These are phyloP conservation scores for Casuarina cunninghamiana DNA, from an alignment of 306 rosid species.

Conservation along the genomic window DNA sequence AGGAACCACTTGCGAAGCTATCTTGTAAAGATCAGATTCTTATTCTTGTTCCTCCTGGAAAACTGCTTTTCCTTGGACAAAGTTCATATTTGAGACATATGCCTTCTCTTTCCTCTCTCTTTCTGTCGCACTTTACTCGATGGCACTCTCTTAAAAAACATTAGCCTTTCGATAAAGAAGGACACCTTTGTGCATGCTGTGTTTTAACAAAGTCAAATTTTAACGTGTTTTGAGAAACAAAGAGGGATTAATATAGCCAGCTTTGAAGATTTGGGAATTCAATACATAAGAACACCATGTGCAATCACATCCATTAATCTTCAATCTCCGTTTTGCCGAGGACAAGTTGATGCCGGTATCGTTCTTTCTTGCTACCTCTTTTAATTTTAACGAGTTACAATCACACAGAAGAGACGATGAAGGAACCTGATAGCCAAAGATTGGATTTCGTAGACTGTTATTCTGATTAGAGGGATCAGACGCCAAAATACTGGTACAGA, in stretches of 20 bases:
- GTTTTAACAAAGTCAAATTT: background rate
- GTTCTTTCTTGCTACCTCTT: conserved; percentile 16
- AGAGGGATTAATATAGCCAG: background rate
- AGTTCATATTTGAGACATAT: background rate
- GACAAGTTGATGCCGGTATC: conserved; percentile 46
- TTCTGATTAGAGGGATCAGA: conserved; percentile 33
- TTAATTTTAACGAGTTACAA: conserved; percentile 10
- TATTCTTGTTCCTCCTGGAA: conserved; percentile 29
- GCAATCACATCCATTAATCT: conserved; percentile 24
- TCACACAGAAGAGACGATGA: conserved; percentile 28
- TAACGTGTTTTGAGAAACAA: background rate
- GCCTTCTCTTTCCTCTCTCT: conserved; percentile 10
- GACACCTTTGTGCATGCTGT: background rate
- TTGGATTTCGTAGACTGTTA: conserved; percentile 32
- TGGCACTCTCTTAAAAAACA: conserved; percentile 11
- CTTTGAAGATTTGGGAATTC: conserved; percentile 18
- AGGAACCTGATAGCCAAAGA: conserved; percentile 11
- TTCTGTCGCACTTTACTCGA: conserved; percentile 1
- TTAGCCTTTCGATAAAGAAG: conserved; percentile 14
- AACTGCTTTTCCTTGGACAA: conserved; percentile 10
- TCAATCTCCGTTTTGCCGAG: conserved; percentile 20
- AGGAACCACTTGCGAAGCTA: conserved; percentile 27
- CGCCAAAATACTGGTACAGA: conserved; percentile 27
- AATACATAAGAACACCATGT: conserved; percentile 32
- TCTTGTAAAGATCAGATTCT: conserved; percentile 50